A percentile compares a stretch with the other conserved stretches of the same genome.
These are phyloP conservation scores for Globisporangium polare DNA, from an alignment of 352 stramenopile genomes.

Conservation along the genomic window DNA sequence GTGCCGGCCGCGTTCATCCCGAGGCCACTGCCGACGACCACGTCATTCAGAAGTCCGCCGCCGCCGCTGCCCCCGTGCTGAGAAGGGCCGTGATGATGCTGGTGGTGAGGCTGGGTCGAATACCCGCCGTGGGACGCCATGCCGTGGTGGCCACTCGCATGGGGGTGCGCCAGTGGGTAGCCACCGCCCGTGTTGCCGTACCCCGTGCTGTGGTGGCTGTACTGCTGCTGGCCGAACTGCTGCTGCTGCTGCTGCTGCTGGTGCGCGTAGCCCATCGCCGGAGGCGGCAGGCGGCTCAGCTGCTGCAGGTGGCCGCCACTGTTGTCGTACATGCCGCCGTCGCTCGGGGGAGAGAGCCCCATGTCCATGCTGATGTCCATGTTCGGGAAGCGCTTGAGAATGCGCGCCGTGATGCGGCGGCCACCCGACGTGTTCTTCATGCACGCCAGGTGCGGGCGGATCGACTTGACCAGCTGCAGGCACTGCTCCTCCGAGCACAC, in stretches of 20 bases:
- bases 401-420: conserved; percentile 93
- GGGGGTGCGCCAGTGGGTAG: not conserved
- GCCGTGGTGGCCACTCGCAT: conserved; percentile 19
- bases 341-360: conserved; percentile 26
- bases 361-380: conserved; percentile 88
- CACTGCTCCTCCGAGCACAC: conserved; percentile 94
- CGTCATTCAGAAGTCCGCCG: conserved; percentile 26
- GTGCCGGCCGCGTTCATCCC: conserved; percentile 34
- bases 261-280: conserved; percentile 8
- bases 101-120: conserved; percentile 25
- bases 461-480: conserved; percentile 92
- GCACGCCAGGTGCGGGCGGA: conserved; percentile 92
- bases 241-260: conserved; percentile 12
- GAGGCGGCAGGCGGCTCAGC: conserved; percentile 9
- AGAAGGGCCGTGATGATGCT: conserved; percentile 20
- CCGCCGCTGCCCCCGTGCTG: conserved; percentile 24
- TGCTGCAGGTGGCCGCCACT: conserved; percentile 11
- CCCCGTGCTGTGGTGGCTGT: not conserved
- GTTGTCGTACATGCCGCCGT: conserved; percentile 31
- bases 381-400: conserved; percentile 95
- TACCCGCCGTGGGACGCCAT: conserved; percentile 10
- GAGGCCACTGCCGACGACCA: conserved; percentile 28
- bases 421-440: conserved; percentile 96
- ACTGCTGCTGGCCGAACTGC: conserved; percentile 9
- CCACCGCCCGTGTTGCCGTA: conserved; percentile 1